Percentiles rank a stretch among this genome's conserved stretches.
Evolutionary conservation across 257 asterid species (phyloP).

Genomic region (Penstemon newberryi): DNA sequence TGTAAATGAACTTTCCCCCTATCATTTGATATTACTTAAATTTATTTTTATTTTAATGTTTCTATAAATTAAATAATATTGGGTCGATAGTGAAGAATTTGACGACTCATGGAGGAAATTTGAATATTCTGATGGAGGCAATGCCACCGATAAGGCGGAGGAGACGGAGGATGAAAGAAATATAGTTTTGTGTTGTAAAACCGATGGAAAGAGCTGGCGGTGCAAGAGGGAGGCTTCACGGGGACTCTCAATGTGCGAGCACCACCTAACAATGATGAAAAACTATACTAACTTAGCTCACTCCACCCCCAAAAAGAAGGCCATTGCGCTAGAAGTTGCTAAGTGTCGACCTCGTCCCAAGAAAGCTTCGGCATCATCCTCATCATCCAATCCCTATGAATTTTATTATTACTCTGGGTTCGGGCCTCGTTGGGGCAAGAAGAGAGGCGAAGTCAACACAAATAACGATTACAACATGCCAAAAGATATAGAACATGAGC

Average conservation of each 20-base stretch:
- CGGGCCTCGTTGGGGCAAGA: slow-evolving; percentile 73
- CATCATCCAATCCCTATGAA: slow-evolving; percentile 42
- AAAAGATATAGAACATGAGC: not conserved
- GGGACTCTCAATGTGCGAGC: slow-evolving; percentile 50
- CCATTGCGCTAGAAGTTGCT: not conserved
- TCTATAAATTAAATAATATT: not conserved
- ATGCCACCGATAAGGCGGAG: not conserved
- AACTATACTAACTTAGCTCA: slow-evolving; percentile 27
- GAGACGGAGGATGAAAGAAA: slow-evolving; percentile 12
- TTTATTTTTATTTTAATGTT: too few species aligned
- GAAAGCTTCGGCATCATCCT: slow-evolving; percentile 34
- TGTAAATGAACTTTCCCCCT: too few species aligned
- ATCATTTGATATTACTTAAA: too few species aligned
- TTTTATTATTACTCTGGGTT: slow-evolving; percentile 76
- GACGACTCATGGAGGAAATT: not conserved
- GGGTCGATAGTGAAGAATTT: slow-evolving; percentile 1
- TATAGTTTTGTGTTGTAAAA: slow-evolving; percentile 39
- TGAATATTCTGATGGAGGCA: slow-evolving; percentile 20
- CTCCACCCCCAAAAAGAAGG: slow-evolving; percentile 28
- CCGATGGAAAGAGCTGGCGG: slow-evolving; percentile 66
- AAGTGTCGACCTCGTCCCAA: slow-evolving; percentile 34
- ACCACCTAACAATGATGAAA: slow-evolving; percentile 37
- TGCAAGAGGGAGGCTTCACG: slow-evolving; percentile 42
- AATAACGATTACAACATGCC: not conserved
- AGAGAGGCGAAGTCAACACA: slow-evolving; percentile 39